Percentiles rank a stretch among this genome's conserved stretches.
Evolutionary conservation across 192 early-diverging fungal genomes (phyloP).

Genomic region (Coemansia sp.): DNA sequence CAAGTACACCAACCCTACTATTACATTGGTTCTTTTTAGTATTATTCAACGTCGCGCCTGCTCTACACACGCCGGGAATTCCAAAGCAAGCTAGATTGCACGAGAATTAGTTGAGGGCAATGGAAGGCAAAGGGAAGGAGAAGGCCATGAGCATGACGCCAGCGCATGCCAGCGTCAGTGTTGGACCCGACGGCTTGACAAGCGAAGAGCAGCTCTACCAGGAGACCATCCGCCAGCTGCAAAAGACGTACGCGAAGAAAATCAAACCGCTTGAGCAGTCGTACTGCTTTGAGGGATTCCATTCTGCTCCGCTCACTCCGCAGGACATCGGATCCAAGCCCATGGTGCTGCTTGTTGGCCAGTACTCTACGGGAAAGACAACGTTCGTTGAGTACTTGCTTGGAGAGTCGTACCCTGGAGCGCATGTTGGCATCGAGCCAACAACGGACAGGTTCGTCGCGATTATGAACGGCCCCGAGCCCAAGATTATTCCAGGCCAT

Average conservation of each 20-base stretch:
- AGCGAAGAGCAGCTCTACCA: constrained; percentile 57
- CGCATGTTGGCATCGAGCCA: constrained; percentile 87
- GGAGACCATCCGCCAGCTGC: constrained; percentile 62
- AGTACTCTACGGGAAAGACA: constrained; percentile 87
- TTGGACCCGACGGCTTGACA: constrained; percentile 41
- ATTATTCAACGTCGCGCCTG: no score
- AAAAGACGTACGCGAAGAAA: constrained; percentile 68
- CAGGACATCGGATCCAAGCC: constrained; percentile 84
- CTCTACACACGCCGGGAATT: neutral
- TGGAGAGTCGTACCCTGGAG: constrained; percentile 76
- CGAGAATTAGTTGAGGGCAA: neutral
- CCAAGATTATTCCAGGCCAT: constrained; percentile 81
- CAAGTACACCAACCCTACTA: neutral
- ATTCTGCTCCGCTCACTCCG: constrained; percentile 75
- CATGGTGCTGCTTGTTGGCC: constrained; percentile 82
- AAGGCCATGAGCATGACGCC: constrained; percentile 26
- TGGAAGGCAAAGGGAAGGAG: constrained; percentile 16
- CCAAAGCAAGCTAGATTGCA: no score
- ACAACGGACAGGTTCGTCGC: constrained; percentile 85
- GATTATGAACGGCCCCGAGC: constrained; percentile 72
- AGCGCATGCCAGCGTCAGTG: constrained; percentile 17
- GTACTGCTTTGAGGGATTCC: constrained; percentile 79
- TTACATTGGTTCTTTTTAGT: neutral
- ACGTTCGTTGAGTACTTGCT: constrained; percentile 79
- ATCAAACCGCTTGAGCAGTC: constrained; percentile 70